phyloP scores from a whole-genome alignment of 164 flowering plant genomes.

The Umbilicus rupestris region DNA sequence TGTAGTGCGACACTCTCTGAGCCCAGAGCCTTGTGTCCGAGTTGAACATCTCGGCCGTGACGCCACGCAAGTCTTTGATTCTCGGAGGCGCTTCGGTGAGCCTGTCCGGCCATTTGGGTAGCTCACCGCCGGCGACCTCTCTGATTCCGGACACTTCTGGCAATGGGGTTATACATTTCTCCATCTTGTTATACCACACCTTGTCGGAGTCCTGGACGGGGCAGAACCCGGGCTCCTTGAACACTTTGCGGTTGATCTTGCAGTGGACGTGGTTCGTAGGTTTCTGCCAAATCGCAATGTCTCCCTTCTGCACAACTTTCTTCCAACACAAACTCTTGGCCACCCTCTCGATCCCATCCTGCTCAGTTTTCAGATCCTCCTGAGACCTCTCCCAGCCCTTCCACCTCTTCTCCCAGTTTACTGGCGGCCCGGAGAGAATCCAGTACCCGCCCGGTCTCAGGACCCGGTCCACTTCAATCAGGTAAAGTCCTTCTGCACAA shows the following conservation, averaged over 20 bases:
- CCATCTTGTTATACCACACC: conserved; percentile 87
- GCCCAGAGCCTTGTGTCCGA: conserved; percentile 60
- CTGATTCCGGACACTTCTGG: conserved; percentile 47
- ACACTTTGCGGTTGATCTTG: conserved; percentile 37
- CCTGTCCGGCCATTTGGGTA: conserved; percentile 78
- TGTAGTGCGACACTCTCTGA: conserved; percentile 56
- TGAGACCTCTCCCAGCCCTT: conserved; percentile 72
- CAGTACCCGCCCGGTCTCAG: conserved; percentile 88
- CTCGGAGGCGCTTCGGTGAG: conserved; percentile 71
- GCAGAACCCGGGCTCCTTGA: conserved; percentile 62
- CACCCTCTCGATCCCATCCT: conserved; percentile 40
- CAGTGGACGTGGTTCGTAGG: conserved; percentile 83
- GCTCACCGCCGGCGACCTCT: conserved; percentile 54
- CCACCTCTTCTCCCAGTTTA: conserved; percentile 70
- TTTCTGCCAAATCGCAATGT: conserved; percentile 86
- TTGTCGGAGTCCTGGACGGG: conserved; percentile 44
- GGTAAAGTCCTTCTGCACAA: conserved; percentile 63
- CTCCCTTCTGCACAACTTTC: conserved; percentile 53
- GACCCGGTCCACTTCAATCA: conserved; percentile 76
- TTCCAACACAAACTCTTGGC: conserved; percentile 87
- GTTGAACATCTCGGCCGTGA: conserved; percentile 39
- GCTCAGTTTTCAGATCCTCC: conserved; percentile 51
- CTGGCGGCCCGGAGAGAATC: conserved; percentile 89
- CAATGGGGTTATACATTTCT: conserved; percentile 65
- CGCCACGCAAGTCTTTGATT: conserved; percentile 43